Percentiles rank a stretch among this genome's conserved stretches.
phyloP scores from a whole-genome alignment of 768 basidiomycete genomes.

The Clathrus columnatus region DNA sequence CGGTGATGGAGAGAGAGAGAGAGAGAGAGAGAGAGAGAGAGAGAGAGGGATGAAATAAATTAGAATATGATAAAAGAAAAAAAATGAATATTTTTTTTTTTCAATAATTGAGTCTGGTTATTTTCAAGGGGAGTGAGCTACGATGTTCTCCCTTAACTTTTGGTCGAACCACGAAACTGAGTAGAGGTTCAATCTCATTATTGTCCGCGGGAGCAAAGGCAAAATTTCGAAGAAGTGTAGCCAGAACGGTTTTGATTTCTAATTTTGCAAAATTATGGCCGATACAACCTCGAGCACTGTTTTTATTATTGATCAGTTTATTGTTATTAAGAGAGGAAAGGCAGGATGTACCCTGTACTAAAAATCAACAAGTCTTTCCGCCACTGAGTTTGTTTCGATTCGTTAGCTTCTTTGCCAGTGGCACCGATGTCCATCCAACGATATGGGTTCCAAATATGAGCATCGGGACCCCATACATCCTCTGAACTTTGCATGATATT shows the following conservation, averaged over 20 bases:
- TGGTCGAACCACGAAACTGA: conserved; percentile 13
- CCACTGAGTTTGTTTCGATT: conserved; percentile 18
- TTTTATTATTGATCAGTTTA: conserved; percentile 11
- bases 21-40: not conserved
- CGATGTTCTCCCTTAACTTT: conserved; percentile 8
- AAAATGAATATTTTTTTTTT: not conserved
- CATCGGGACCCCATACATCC: conserved; percentile 52
- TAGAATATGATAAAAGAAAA: not conserved
- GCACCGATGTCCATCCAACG: conserved; percentile 42
- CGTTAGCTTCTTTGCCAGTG: conserved; percentile 23
- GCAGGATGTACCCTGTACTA: conserved; percentile 33
- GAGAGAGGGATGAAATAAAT: not conserved
- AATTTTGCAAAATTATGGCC: conserved; percentile 9
- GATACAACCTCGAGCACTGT: conserved; percentile 4
- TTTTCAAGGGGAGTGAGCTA: conserved; percentile 15
- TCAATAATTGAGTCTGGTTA: conserved; percentile 13
- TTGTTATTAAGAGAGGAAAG: not conserved
- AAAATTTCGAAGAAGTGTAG: conserved; percentile 11
- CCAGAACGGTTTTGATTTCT: conserved; percentile 11
- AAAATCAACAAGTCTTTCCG: conserved; percentile 46
- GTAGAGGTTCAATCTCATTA: conserved; percentile 10
- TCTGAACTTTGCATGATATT: conserved; percentile 49
- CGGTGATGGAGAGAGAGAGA: not conserved
- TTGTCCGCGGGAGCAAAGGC: conserved; percentile 19
- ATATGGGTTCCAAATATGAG: conserved; percentile 46